phyloP scores from a whole-genome alignment of 352 stramenopile genomes.

The Blastocystis sp. region DNA sequence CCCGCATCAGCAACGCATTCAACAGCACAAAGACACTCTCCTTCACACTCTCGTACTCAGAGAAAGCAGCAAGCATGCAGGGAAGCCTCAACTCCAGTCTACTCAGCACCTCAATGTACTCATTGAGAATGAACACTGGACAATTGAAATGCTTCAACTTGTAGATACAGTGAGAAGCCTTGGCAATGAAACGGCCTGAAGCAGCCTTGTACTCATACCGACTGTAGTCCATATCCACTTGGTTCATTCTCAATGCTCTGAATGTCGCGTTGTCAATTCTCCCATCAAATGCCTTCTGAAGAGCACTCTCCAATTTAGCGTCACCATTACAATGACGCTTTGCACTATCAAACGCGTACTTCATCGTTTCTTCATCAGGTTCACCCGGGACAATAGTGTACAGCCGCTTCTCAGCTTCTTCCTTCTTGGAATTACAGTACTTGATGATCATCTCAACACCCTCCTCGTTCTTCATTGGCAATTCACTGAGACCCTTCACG shows the following conservation, averaged over 20 bases:
- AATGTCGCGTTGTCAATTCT: constrained; percentile 10
- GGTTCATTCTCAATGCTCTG: neutral
- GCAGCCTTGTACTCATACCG: neutral
- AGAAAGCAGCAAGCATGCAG: neutral
- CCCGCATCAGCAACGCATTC: neutral
- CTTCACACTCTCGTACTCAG: neutral
- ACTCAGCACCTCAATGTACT: neutral
- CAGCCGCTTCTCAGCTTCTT: neutral
- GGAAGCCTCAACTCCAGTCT: neutral
- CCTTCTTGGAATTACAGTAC: neutral
- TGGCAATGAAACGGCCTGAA: neutral
- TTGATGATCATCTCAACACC: neutral
- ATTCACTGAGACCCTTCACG: neutral
- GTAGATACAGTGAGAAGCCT: neutral
- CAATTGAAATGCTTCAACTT: constrained; percentile 3
- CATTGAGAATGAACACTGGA: neutral
- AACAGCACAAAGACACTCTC: neutral
- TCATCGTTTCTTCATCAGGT: neutral
- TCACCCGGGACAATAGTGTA: too few relatives aligned
- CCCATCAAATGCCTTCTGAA: constrained; percentile 5
- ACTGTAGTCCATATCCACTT: neutral
- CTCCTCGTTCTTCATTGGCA: neutral
- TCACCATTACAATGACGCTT: neutral
- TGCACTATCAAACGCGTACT: neutral
- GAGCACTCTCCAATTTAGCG: neutral